These are phyloP conservation scores for Crepidotus variabilis DNA, from an alignment of 768 basidiomycete genomes.

Conservation along the genomic window DNA sequence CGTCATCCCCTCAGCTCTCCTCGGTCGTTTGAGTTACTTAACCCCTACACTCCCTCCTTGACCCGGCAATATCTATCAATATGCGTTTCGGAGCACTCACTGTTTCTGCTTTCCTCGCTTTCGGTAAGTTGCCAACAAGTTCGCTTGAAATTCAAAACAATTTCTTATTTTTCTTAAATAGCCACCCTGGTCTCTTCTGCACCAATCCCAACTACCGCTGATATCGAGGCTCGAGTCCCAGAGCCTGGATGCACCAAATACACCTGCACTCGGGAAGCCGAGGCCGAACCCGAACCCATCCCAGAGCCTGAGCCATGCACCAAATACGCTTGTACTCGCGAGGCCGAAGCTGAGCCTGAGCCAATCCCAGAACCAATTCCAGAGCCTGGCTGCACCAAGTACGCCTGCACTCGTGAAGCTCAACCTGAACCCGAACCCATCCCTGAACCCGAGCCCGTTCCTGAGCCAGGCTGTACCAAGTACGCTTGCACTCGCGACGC, in stretches of 20 bases:
- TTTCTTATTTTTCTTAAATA: slow-evolving; percentile 1
- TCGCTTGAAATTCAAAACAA: neutral
- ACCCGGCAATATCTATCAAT: slow-evolving; percentile 4
- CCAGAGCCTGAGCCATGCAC: neutral
- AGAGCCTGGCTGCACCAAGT: slow-evolving; percentile 3
- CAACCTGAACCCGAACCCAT: neutral
- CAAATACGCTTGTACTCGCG: slow-evolving; percentile 10
- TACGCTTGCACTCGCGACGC: neutral
- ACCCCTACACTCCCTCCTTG: neutral
- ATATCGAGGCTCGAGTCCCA: slow-evolving; percentile 8
- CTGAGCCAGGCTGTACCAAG: neutral
- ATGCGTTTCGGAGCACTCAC: slow-evolving; percentile 15
- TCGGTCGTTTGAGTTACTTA: neutral
- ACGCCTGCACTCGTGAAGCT: slow-evolving; percentile 6
- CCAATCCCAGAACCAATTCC: neutral
- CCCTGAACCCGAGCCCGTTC: neutral
- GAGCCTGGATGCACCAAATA: slow-evolving; percentile 8
- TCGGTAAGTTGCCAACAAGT: slow-evolving; percentile 8
- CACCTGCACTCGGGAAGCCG: slow-evolving; percentile 9
- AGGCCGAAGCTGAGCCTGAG: neutral
- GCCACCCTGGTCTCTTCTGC: slow-evolving; percentile 15
- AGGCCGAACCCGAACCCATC: slow-evolving; percentile 10
- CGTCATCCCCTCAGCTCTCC: neutral
- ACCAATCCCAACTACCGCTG: slow-evolving; percentile 9
- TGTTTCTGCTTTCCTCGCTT: slow-evolving; percentile 12